Base-by-base conservation (phyloP, 495 filamentous ascomycete genomes). In the Aspergillus ellipticus region DNA sequence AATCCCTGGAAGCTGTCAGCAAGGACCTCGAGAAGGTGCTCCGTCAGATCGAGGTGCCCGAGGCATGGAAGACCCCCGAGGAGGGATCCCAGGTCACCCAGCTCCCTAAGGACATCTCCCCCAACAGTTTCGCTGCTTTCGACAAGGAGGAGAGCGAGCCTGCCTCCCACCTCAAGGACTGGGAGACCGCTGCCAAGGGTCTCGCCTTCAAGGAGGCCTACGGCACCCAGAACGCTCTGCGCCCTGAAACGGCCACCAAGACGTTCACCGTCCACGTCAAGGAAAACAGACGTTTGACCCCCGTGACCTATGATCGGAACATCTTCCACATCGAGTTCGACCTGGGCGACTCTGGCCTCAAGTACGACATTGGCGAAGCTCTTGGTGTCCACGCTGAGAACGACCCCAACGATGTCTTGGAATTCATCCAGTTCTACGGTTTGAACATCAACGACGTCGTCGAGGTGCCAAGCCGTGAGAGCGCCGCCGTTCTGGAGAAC, bases 241-340 rank as follows among this genome's bases (percentile, higher is more conserved):
- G 94, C 13, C 94, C 94, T 42, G 94, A 98, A 65, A 73, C 95
- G 24, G 74, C 85, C 4, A 82, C 89, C 65, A 89, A 96, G 82
- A 97, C 93, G 4, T 86, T 80, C 67, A 89, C 90, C 31, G 85
- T 96, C 47, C 85, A 85, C 56, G 94, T 98, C 69, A 89, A 96
- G 77, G 95, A 96, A 75, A 96, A 96, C 74, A 87, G 92, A 53
- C 82, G 94, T 42, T 82, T 98, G 43, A 98, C 94, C 0, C 94
- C 94, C 17, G 63, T 71, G 43, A 86, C 87, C 10, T 98, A 98
- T 70, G 93, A 96, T 69, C 89, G 94, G 29, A 97, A 98, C 78
- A 97, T 98, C 72, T 98, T 98, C 87, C 94, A 98, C 76, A 97
- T 98, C 60, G 94, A 98, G 72, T 98, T 98, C 66, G 94, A 97